These are phyloP conservation scores for Eucalyptus regnans DNA, from an alignment of 345 rosid genomes.

Conservation along the genomic window DNA sequence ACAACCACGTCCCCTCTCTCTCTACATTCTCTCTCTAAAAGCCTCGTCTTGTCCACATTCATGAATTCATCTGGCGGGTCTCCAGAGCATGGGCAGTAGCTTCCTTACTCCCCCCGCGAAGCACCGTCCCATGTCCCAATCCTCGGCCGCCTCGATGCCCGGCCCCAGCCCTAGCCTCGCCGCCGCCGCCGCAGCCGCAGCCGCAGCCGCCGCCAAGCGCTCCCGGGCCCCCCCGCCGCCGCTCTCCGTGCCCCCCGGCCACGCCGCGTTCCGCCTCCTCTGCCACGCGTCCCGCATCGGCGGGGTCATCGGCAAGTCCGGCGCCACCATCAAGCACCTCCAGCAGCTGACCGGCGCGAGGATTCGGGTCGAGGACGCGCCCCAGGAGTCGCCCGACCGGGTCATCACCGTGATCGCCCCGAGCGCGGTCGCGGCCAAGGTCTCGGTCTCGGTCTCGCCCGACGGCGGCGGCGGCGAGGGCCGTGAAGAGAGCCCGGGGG, in stretches of 20 bases:
- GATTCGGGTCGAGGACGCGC: conserved; percentile 77
- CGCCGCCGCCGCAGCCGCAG: background rate
- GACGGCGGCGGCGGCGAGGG: background rate
- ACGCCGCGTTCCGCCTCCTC: conserved; percentile 60
- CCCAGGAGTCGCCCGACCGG: conserved; percentile 48
- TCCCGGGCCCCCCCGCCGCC: conserved; percentile 30
- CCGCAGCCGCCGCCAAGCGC: conserved; percentile 44
- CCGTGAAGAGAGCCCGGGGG: background rate
- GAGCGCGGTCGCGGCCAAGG: conserved; percentile 5
- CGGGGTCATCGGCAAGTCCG: conserved; percentile 83
- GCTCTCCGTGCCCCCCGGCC: conserved; percentile 32
- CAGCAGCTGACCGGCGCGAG: conserved; percentile 64
- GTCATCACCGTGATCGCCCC: conserved; percentile 49
- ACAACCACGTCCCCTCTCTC: background rate
- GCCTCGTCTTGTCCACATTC: background rate
- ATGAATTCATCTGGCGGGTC: background rate
- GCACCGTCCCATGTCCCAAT: background rate
- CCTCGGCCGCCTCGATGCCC: conserved; percentile 3
- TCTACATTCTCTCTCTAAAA: background rate
- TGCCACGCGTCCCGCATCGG: conserved; percentile 67
- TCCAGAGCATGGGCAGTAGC: conserved; percentile 6
- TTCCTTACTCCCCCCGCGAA: conserved; percentile 22
- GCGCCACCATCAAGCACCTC: conserved; percentile 66
- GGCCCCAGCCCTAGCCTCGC: conserved; percentile 7
- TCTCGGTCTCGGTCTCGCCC: background rate